Evolutionary conservation across 106 monocot species (phyloP), one percentile per base, ranked within the genome.

Genomic region (Allium sativum): DNA sequence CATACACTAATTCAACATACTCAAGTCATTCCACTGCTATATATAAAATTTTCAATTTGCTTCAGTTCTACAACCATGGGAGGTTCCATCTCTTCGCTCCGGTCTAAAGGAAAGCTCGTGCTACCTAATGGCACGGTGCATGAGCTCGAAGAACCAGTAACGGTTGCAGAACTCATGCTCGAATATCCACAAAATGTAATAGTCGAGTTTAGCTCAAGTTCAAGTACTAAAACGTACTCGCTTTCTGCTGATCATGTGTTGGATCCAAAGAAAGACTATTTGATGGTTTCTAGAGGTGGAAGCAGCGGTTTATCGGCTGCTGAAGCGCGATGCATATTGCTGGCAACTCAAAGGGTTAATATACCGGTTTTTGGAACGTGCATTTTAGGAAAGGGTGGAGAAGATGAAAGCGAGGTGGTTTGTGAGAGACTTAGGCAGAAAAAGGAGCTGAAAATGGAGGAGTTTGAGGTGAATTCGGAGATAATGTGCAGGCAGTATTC

Each of bases 131-230:
- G 90, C 48, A 68, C 65, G n/a, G 45, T 68, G 7, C 72, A 52
- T 7, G 42, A 12, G 19, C 40, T 91, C 52, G 62, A 73, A 57
- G 65, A 20, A 16, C 55, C 80, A 8, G 54, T 75, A 10, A 53
- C 72, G 0, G 90, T 67, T 0, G 90, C 82, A 9, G 90, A 91
- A 78, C 79, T 90, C 18, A 90, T 90, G 90, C 79, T 86, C 43
- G 84, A 90, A 18, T 72, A 90, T 65, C 90, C 90, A 14, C 47
- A 56, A 10, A 74, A 85, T 18, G 68, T 66, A 59, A 85, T 90
- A 21, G 48, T 79, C 47, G 82, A 87, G 61, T 70, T 50, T 59
- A 51, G 8, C 4, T 16, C 40, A 16, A 62, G 8, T 62, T 62
- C 47, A 21, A 20, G 1, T 47, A 8, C 44, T 17, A 62, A 48